These are phyloP conservation scores for Aethionema arabicum DNA, from an alignment of 345 rosid genomes.

Conservation along the genomic window DNA sequence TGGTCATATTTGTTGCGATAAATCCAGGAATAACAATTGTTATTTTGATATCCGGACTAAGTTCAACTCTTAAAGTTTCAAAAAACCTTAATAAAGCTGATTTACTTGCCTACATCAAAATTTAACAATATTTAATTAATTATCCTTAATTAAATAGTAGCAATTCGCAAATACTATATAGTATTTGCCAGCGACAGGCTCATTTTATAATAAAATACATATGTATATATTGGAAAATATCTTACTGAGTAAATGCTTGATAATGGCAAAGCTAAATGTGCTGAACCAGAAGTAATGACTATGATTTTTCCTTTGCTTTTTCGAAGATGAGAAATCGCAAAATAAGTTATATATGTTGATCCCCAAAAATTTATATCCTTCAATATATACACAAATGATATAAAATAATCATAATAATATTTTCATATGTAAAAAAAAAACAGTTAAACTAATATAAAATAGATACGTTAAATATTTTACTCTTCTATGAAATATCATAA, in stretches of 20 bases:
- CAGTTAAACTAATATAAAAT: too few species aligned
- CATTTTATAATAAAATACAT: too few species aligned
- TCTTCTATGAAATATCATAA: neutral
- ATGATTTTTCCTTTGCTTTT: conserved; percentile 44
- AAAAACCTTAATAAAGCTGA: conserved; percentile 47
- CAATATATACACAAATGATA: neutral
- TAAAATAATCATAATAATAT: too few species aligned
- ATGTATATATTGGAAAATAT: too few species aligned
- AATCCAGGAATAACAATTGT: conserved; percentile 52
- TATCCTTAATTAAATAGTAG: too few species aligned
- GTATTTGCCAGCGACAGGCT: too few species aligned
- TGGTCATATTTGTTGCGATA: conserved; percentile 34
- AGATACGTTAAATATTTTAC: too few species aligned
- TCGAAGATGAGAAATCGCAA: conserved; percentile 41
- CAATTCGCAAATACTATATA: too few species aligned
- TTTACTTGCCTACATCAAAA: conserved; percentile 46
- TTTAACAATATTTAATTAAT: neutral
- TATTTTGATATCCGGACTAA: conserved; percentile 45
- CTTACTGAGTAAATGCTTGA: conserved; percentile 35
- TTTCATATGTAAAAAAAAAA: too few species aligned
- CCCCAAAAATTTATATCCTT: conserved; percentile 53
- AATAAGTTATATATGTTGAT: conserved; percentile 35
- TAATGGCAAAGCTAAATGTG: conserved; percentile 30
- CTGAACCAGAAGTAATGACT: conserved; percentile 32
- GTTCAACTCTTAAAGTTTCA: conserved; percentile 50